These are phyloP conservation scores for Exserohilum rostratum DNA, from an alignment of 2,329 filamentous ascomycete species.

Conservation along the genomic window DNA sequence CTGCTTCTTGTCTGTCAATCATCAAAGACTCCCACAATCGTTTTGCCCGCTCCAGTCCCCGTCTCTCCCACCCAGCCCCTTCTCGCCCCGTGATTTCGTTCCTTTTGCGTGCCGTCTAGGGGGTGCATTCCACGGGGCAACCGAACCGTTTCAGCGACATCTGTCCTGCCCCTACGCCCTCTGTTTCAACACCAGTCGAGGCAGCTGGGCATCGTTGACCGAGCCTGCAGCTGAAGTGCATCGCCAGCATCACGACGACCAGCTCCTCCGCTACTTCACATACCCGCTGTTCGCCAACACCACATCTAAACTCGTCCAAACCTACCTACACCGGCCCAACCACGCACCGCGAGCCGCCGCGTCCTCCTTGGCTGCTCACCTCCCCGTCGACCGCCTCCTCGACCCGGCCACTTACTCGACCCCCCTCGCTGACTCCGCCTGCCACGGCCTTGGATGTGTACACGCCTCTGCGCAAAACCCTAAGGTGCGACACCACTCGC, in stretches of 20 bases:
- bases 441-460: constrained; percentile 31
- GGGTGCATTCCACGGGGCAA: constrained; percentile 44
- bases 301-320: no score
- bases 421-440: constrained; percentile 11
- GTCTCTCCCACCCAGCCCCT: constrained; percentile 13
- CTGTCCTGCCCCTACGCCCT: constrained; percentile 39
- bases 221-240: constrained; percentile 14
- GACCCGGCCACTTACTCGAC: constrained; percentile 1
- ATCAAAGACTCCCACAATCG: constrained; percentile 37
- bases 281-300: no score
- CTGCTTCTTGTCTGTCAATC: constrained; percentile 22
- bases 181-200: constrained; percentile 39
- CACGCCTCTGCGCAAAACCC: constrained; percentile 27
- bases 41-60: constrained; percentile 21
- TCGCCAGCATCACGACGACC: no score
- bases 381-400: constrained; percentile 8
- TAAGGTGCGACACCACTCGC: constrained; percentile 26
- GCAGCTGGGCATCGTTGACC: constrained; percentile 15
- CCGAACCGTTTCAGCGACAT: constrained; percentile 22
- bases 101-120: constrained; percentile 38
- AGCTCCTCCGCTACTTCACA: no score
- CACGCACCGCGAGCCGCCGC: constrained; percentile 12
- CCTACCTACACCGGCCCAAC: constrained; percentile 9
- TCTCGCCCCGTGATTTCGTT: constrained; percentile 24
- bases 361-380: background rate